phyloP scores from a whole-genome alignment of 768 basidiomycete species.

The Lentinula sp. region DNA sequence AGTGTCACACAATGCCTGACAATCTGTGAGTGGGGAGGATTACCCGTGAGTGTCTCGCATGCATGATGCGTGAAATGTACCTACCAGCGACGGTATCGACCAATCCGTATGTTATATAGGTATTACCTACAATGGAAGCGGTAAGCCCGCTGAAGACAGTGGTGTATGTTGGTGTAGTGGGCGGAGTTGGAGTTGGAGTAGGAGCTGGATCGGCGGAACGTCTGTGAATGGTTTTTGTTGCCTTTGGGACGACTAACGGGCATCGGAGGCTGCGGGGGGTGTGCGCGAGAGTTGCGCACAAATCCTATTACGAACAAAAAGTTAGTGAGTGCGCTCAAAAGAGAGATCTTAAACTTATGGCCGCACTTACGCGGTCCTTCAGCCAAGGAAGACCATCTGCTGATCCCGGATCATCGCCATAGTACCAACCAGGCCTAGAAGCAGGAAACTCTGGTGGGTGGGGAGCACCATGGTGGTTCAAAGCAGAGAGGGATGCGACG shows the following conservation, averaged over 20 bases:
- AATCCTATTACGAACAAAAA: slow-evolving; percentile 4
- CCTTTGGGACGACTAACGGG: neutral
- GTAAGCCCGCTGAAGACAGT: slow-evolving; percentile 21
- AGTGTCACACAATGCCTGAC: slow-evolving; percentile 23
- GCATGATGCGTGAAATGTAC: neutral
- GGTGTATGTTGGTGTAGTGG: neutral
- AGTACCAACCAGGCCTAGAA: slow-evolving; percentile 31
- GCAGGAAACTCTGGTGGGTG: slow-evolving; percentile 24
- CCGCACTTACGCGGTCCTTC: neutral
- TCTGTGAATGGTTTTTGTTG: neutral
- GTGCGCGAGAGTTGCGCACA: slow-evolving; percentile 16
- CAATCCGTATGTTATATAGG: slow-evolving; percentile 28
- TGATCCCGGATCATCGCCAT: slow-evolving; percentile 15
- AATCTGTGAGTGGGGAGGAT: slow-evolving; percentile 11
- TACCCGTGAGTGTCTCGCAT: too few species aligned
- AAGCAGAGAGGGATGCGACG: slow-evolving; percentile 6
- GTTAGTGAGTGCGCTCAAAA: too few species aligned
- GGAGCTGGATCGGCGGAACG: neutral
- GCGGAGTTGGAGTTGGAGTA: slow-evolving; percentile 11
- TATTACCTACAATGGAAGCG: slow-evolving; percentile 23
- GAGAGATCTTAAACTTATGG: neutral
- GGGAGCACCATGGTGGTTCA: slow-evolving; percentile 27
- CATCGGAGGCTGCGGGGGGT: slow-evolving; percentile 20
- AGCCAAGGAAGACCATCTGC: neutral
- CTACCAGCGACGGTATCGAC: slow-evolving; percentile 25